phyloP scores from a whole-genome alignment of 1,284 basidiomycete genomes.

The Leccinum variabile region DNA sequence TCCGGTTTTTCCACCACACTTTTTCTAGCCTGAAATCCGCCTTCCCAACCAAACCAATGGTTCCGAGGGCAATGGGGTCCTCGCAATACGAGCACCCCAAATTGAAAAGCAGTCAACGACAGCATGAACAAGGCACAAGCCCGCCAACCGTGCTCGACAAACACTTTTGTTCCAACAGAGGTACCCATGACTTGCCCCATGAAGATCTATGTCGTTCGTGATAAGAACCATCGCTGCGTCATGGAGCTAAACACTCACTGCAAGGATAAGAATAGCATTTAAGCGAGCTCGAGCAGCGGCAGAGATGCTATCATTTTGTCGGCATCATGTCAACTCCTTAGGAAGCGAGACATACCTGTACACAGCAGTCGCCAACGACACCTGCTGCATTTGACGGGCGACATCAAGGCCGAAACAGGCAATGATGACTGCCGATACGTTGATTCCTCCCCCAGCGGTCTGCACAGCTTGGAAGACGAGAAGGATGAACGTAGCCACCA shows the following conservation, averaged over 20 bases:
- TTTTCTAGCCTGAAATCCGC: constrained; percentile 44
- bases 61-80: constrained; percentile 54
- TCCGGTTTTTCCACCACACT: constrained; percentile 19
- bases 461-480: constrained; percentile 52
- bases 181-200: constrained; percentile 67
- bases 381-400: constrained; percentile 46
- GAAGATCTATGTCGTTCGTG: constrained; percentile 41
- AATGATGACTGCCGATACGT: constrained; percentile 56
- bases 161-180: constrained; percentile 59
- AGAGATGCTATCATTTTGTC: constrained; percentile 45
- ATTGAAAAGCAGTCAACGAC: constrained; percentile 48
- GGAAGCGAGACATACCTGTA: constrained; percentile 31
- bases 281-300: constrained; percentile 56
- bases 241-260: constrained; percentile 36
- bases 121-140: constrained; percentile 52
- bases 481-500: constrained; percentile 46
- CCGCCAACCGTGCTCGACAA: constrained; percentile 60
- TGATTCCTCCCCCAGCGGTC: constrained; percentile 56
- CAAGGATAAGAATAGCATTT: constrained; percentile 63
- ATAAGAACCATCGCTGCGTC: neutral
- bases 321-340: neutral
- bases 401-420: constrained; percentile 46
- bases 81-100: constrained; percentile 46
- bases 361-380: constrained; percentile 39
- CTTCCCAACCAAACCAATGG: constrained; percentile 60